phyloP scores from a whole-genome alignment of 192 early-diverging fungal genomes.

The Rhizophagus sp. region DNA sequence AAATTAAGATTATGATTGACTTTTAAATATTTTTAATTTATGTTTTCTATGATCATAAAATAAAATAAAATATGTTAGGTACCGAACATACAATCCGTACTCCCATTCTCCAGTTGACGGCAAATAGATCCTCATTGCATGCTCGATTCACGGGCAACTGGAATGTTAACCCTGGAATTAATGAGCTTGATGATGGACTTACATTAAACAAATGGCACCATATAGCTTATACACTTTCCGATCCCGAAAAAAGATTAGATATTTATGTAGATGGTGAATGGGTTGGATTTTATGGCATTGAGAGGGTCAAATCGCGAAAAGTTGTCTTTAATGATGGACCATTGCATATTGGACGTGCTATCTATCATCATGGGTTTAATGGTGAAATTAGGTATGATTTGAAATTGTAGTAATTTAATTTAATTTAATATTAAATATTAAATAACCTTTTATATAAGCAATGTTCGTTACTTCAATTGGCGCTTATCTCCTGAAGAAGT shows the following conservation, averaged over 20 bases:
- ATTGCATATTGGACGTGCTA: slow-evolving; percentile 3
- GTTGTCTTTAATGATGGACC: slow-evolving; percentile 23
- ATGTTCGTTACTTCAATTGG: slow-evolving; percentile 32
- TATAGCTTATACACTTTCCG: slow-evolving; percentile 23
- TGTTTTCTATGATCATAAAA: neutral
- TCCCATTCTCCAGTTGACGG: neutral
- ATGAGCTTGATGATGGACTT: neutral
- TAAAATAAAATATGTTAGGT: neutral
- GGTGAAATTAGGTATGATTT: slow-evolving; percentile 24
- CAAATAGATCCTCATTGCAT: neutral
- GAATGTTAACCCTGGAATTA: neutral
- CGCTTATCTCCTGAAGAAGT: slow-evolving; percentile 26
- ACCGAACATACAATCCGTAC: neutral
- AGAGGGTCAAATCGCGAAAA: neutral
- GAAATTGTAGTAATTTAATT: neutral
- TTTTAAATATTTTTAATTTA: too few relatives aligned
- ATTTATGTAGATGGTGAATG: slow-evolving; percentile 9
- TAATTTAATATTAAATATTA: neutral
- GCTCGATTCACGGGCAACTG: slow-evolving; percentile 10
- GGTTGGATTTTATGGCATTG: neutral
- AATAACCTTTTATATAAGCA: neutral
- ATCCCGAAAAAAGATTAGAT: slow-evolving; percentile 20
- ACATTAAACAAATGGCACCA: slow-evolving; percentile 18
- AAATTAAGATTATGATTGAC: too few relatives aligned
- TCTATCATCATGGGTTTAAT: neutral